These are phyloP conservation scores for Trichoderma sp. DNA, from an alignment of 2,329 filamentous ascomycete genomes.

Conservation along the genomic window DNA sequence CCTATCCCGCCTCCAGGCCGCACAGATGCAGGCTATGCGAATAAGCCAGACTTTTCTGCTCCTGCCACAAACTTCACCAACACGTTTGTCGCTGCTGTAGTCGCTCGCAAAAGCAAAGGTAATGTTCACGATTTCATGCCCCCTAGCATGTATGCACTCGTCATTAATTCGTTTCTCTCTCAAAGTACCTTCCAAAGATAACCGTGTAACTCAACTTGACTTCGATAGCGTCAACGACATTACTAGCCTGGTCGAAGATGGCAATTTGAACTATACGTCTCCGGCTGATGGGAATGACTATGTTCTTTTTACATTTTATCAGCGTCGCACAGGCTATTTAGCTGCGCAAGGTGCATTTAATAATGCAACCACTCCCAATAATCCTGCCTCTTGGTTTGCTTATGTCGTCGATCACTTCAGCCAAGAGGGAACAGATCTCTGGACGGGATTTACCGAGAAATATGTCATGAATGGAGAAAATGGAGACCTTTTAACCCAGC, in stretches of 20 bases:
- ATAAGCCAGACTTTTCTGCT: constrained; percentile 13
- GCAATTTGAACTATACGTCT: background rate
- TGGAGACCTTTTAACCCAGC: background rate
- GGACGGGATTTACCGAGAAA: background rate
- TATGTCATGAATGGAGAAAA: constrained; percentile 13
- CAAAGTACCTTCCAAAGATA: background rate
- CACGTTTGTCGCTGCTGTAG: constrained; percentile 7
- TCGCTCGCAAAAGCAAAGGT: constrained; percentile 15
- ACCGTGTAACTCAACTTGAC: constrained; percentile 1
- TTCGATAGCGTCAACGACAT: constrained; percentile 2
- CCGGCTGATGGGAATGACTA: background rate
- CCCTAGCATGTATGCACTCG: background rate
- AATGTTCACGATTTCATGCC: background rate
- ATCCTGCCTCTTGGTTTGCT: constrained; percentile 19
- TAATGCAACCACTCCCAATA: background rate
- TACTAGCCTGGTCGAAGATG: background rate
- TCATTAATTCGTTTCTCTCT: background rate
- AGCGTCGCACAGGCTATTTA: constrained; percentile 10
- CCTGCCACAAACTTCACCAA: constrained; percentile 7
- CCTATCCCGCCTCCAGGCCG: background rate
- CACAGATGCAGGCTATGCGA: constrained; percentile 15
- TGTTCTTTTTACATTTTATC: constrained; percentile 4
- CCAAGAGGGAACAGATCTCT: constrained; percentile 9
- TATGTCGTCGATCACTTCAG: constrained; percentile 12
- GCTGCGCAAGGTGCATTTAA: constrained; percentile 14